Conservation (phyloP, 495 filamentous ascomycete species). For the Penicillium egyptiacum region DNA sequence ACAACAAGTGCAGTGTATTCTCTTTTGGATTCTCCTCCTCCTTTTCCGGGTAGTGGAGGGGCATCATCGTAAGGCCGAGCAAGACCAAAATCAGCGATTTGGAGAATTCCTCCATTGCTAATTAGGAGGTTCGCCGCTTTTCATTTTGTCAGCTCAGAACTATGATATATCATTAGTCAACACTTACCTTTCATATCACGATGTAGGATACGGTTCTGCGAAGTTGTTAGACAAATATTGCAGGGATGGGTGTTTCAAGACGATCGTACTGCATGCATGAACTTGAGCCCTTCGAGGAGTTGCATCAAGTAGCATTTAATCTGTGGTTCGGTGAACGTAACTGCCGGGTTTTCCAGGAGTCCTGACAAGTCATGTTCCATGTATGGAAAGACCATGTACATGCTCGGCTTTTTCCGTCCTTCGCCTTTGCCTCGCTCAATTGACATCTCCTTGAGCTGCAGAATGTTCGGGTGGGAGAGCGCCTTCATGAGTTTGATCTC, state of each 20-base stretch:
- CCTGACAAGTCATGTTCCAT: constrained; percentile 99
- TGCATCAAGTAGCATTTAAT: constrained; percentile 99
- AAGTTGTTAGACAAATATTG: constrained; percentile 14
- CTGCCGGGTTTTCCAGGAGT: constrained; percentile 88
- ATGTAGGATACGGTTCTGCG: constrained; percentile 77
- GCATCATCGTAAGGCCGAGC: constrained; percentile 90
- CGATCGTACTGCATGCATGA: constrained; percentile 71
- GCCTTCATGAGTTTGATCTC: constrained; percentile 98
- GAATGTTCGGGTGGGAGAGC: constrained; percentile 82
- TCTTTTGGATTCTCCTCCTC: constrained; percentile 79
- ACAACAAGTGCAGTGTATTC: constrained; percentile 96
- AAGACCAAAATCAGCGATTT: constrained; percentile 96
- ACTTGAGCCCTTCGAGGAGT: constrained; percentile 82
- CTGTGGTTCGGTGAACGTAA: constrained; percentile 80
- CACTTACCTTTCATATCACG: constrained; percentile 85
- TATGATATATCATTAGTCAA: no score
- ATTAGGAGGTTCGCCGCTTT: constrained; percentile 92
- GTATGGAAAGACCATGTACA: constrained; percentile 99
- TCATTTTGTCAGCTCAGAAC: constrained; percentile 27
- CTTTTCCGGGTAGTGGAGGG: constrained; percentile 72
- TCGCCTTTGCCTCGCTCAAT: constrained; percentile 77
- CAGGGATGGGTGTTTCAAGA: neutral
- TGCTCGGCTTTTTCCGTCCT: constrained; percentile 78
- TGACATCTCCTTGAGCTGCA: constrained; percentile 92
- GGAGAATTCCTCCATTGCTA: constrained; percentile 88